Evolutionary conservation across 2,329 filamentous ascomycete genomes (phyloP).

Genomic region (Venturiaceae sp.): DNA sequence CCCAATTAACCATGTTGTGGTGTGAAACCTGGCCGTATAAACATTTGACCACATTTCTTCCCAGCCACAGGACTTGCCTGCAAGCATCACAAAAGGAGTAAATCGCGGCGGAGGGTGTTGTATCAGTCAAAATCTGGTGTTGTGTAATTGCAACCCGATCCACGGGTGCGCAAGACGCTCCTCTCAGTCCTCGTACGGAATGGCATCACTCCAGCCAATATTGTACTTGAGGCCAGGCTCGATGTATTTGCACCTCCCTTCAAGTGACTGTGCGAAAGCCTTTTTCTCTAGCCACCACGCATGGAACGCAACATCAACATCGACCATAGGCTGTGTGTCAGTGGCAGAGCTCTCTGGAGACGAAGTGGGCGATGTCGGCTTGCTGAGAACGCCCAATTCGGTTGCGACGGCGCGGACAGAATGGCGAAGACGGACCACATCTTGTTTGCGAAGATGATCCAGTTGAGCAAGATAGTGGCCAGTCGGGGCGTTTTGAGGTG

Average conservation of each 20-base stretch:
- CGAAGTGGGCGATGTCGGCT: not conserved
- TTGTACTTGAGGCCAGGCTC: not conserved
- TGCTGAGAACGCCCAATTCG: conserved; percentile 15
- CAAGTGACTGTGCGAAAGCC: not conserved
- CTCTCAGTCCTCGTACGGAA: not conserved
- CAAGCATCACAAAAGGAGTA: not conserved
- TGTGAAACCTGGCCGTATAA: not conserved
- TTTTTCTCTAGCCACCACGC: conserved; percentile 2
- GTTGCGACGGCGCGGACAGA: conserved; percentile 22
- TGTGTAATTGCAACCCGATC: not conserved
- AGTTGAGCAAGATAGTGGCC: conserved; percentile 20
- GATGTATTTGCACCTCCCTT: not conserved
- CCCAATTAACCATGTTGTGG: not conserved
- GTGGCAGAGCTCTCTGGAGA: not conserved
- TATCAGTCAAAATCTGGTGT: not conserved
- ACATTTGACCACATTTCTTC: too few species aligned
- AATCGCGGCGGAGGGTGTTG: not conserved
- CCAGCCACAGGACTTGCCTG: not conserved
- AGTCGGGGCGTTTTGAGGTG: conserved; percentile 21
- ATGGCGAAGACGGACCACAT: conserved; percentile 34
- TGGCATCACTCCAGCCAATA: not conserved
- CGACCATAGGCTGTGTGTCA: not conserved
- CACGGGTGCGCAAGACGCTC: not conserved
- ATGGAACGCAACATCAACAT: not conserved
- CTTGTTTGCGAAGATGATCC: conserved; percentile 25